A percentile compares a stretch with the other conserved stretches of the same genome.
These are phyloP conservation scores for Magnusiomyces clavatus DNA, from an alignment of 1,139 yeast genomes.

Conservation along the genomic window DNA sequence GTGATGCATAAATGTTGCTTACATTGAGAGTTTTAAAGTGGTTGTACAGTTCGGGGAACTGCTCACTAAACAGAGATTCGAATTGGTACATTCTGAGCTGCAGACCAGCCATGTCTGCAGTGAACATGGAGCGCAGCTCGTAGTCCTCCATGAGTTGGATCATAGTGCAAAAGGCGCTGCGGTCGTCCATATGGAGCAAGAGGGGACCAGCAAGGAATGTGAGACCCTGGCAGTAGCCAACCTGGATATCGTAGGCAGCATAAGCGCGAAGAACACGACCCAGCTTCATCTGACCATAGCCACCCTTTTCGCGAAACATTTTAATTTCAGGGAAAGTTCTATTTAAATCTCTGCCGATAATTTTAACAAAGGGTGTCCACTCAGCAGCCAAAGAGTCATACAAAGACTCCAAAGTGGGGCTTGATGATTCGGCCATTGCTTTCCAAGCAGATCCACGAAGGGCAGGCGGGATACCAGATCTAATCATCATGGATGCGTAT, in stretches of 20 bases:
- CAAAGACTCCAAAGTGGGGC: constrained; percentile 31
- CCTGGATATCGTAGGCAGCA: constrained; percentile 59
- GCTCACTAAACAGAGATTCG: constrained; percentile 36
- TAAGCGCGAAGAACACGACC: constrained; percentile 58
- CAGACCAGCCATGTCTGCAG: constrained; percentile 51
- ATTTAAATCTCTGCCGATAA: constrained; percentile 54
- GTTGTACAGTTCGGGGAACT: constrained; percentile 38
- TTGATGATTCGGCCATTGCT: constrained; percentile 31
- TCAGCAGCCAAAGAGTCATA: constrained; percentile 37
- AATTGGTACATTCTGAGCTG: constrained; percentile 50
- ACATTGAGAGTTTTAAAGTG: constrained; percentile 39
- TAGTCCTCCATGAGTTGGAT: constrained; percentile 58
- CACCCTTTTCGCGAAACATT: constrained; percentile 42
- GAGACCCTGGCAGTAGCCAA: constrained; percentile 68
- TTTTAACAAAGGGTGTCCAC: constrained; percentile 41
- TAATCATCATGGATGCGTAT: constrained; percentile 27
- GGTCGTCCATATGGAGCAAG: constrained; percentile 43
- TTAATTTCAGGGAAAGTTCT: constrained; percentile 55
- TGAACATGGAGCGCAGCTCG: constrained; percentile 50
- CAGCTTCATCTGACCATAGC: constrained; percentile 40
- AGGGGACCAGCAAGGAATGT: constrained; percentile 60
- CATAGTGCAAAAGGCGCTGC: constrained; percentile 47
- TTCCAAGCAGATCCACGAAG: constrained; percentile 35
- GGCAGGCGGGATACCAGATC: constrained; percentile 35
- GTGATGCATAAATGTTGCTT: constrained; percentile 35